Evolutionary conservation across 768 basidiomycete species (phyloP).

Genomic region (Mycena albidolilacea): DNA sequence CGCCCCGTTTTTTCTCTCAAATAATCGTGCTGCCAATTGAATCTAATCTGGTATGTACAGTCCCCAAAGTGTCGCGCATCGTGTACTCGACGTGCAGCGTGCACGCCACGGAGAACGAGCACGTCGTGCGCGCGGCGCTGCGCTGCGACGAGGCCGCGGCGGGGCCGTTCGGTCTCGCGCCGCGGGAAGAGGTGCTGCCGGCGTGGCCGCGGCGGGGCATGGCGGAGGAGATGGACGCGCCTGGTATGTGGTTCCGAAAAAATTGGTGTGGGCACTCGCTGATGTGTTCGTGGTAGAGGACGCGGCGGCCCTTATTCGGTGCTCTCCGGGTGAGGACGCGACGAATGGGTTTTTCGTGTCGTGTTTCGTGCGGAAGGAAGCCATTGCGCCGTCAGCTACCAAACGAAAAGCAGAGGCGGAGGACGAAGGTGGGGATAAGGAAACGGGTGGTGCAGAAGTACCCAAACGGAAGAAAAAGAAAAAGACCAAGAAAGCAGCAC

Average conservation of each 20-base stretch:
- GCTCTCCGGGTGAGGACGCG: slow-evolving; percentile 84
- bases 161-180: slow-evolving; percentile 79
- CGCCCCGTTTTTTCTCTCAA: slow-evolving; percentile 42
- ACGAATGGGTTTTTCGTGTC: slow-evolving; percentile 99
- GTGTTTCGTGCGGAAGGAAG: slow-evolving; percentile 74
- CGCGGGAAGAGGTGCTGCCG: slow-evolving; percentile 77
- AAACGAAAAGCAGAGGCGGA: slow-evolving; percentile 46
- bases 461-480: slow-evolving; percentile 43
- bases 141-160: slow-evolving; percentile 75
- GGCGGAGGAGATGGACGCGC: slow-evolving; percentile 70
- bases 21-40: background rate
- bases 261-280: background rate
- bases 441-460: slow-evolving; percentile 8
- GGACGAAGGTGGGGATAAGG: slow-evolving; percentile 38
- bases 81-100: slow-evolving; percentile 99
- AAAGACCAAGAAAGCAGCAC: slow-evolving; percentile 36
- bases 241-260: slow-evolving; percentile 55
- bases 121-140: slow-evolving; percentile 85
- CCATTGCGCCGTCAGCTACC: slow-evolving; percentile 17
- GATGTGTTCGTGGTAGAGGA: slow-evolving; percentile 53
- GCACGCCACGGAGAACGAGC: slow-evolving; percentile 93
- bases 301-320: slow-evolving; percentile 77
- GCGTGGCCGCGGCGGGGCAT: slow-evolving; percentile 88
- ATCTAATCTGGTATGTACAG: slow-evolving; percentile 53
- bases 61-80: slow-evolving; percentile 83